These are phyloP conservation scores for Galium porrigens DNA, from an alignment of 305 asterid species.

Conservation along the genomic window DNA sequence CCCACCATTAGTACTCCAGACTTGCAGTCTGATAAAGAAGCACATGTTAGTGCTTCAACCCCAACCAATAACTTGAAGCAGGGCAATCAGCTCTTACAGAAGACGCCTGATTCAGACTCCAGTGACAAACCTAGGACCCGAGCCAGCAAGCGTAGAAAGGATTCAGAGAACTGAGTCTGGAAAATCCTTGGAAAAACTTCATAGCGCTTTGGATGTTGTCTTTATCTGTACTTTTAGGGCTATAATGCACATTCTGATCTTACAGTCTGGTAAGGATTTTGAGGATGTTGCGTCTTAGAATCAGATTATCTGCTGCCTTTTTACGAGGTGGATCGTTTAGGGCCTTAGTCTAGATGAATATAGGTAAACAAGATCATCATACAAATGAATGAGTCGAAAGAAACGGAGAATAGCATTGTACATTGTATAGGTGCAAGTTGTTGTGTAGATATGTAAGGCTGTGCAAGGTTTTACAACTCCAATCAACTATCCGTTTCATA, in stretches of 20 bases:
- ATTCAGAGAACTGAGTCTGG: slow-evolving; percentile 26
- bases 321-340: background rate
- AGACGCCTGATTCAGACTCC: slow-evolving; percentile 37
- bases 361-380: slow-evolving; percentile 7
- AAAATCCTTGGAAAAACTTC: background rate
- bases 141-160: slow-evolving; percentile 57
- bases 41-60: slow-evolving; percentile 25
- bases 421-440: slow-evolving; percentile 7
- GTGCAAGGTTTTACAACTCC: background rate
- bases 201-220: background rate
- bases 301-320: background rate
- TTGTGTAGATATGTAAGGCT: slow-evolving; percentile 5
- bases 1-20: slow-evolving; percentile 24
- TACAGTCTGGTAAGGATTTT: background rate
- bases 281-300: background rate
- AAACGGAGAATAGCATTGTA: background rate
- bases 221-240: background rate
- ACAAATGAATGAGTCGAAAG: slow-evolving; percentile 2
- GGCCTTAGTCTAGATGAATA: background rate
- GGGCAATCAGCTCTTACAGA: slow-evolving; percentile 38
- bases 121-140: slow-evolving; percentile 61
- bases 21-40: slow-evolving; percentile 30
- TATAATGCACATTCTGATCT: background rate
- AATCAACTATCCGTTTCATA: background rate
- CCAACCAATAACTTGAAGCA: slow-evolving; percentile 23